Conservation (phyloP, 139 green algal species). For the Tetratostichococcus sp. region DNA sequence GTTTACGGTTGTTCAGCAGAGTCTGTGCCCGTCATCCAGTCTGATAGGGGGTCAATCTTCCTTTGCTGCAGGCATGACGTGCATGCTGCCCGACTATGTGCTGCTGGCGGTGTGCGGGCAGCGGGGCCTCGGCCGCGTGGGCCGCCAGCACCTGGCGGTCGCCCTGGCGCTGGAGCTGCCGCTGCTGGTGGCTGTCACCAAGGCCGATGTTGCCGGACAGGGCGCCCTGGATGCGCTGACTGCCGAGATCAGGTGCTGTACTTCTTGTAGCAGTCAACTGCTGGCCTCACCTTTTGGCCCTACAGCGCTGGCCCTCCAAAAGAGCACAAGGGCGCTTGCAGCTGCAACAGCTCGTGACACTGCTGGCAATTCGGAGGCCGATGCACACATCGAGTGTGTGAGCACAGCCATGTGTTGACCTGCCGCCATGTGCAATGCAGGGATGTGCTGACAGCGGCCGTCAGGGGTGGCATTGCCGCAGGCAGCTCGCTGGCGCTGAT, state of each 20-base stretch:
- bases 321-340: too few relatives aligned
- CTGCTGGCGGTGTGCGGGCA: slow-evolving; percentile 64
- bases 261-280: too few relatives aligned
- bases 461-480: neutral
- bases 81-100: slow-evolving; percentile 63
- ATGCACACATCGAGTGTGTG: too few relatives aligned
- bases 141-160: slow-evolving; percentile 67
- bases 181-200: slow-evolving; percentile 69
- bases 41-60: too few relatives aligned
- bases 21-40: too few relatives aligned
- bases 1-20: too few relatives aligned
- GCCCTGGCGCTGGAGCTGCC: slow-evolving; percentile 73
- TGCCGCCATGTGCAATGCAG: too few relatives aligned
- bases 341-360: too few relatives aligned
- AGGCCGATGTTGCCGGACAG: slow-evolving; percentile 40
- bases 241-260: neutral
- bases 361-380: too few relatives aligned
- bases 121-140: slow-evolving; percentile 34
- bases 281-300: too few relatives aligned
- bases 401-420: too few relatives aligned
- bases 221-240: slow-evolving; percentile 4
- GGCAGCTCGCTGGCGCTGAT: neutral
- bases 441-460: slow-evolving; percentile 9
- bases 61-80: slow-evolving; percentile 34
- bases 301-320: too few relatives aligned